Evolutionary conservation across 169 alveolate species (phyloP), one percentile per base, ranked within the genome.

Genomic region (Blepharisma undulans): DNA sequence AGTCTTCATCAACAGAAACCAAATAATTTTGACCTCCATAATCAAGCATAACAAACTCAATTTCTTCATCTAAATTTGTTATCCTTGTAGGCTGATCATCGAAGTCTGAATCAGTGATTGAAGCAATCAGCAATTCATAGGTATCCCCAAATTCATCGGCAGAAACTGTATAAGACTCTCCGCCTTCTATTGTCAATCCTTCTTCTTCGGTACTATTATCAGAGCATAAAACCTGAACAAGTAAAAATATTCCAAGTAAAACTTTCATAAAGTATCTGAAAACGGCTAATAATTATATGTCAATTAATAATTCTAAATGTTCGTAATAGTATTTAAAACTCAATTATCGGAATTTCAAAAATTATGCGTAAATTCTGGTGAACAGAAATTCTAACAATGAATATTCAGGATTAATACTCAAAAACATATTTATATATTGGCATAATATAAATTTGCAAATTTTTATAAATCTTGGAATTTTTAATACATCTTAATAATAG

Each of bases 21-120:
- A 74, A 29, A 5, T 74, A 74, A 14, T 74, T 29, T 25, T 29
- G 30, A 14, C 80, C 80, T 3, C 10, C 80, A 74, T 74, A 74
- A 29, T 22, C 33, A 25, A 74, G 33, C 80, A 25, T 74, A 22
- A 74, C 80, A 74, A 25, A 74, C 48, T 74, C 80, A 74, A 74
- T 29, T 74, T 74, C 80, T 74, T 74, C 80, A 74, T 25, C 80
- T 4, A 25, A 25, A 29, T 74, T 74, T 25, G 30, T 29, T 25
- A 74, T 74, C 80, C 33, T 22, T 22, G 80, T 74, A 25, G 80
- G 80, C 27, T 74, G 80, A 25, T 74, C 80, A 29, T 74, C 80
- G 18, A 74, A 74, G 16, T 74, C 80, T 25, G 80, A 74, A 29
- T 74, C 80, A 0, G 80, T 74, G 66, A 48, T 48, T 48, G 66